A percentile compares a stretch with the other conserved stretches of the same genome.
Evolutionary conservation across 805 yeast genomes (phyloP).

Genomic region (Metschnikowia noctiluminum): DNA sequence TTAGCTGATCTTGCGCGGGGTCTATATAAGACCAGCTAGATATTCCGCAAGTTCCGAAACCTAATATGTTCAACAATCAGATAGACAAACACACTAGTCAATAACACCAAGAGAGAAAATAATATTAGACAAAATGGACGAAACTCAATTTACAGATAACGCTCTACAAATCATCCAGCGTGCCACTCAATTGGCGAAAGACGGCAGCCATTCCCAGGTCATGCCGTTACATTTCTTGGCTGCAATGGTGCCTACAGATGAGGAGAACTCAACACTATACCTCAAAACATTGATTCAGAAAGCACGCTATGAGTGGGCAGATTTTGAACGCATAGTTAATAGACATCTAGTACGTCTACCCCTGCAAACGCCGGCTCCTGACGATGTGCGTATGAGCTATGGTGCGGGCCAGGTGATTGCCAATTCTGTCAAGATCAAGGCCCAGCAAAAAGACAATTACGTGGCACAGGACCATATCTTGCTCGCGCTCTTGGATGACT

Average conservation of each 20-base stretch:
- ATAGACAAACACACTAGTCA: neutral
- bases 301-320: slow-evolving; percentile 83
- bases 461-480: slow-evolving; percentile 93
- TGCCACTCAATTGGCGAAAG: slow-evolving; percentile 80
- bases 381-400: slow-evolving; percentile 70
- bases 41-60: neutral
- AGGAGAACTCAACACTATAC: slow-evolving; percentile 47
- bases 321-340: slow-evolving; percentile 77
- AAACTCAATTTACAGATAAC: slow-evolving; percentile 87
- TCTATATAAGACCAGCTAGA: neutral
- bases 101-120: neutral
- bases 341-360: slow-evolving; percentile 80
- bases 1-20: neutral
- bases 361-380: slow-evolving; percentile 85
- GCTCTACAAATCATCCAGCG: slow-evolving; percentile 77
- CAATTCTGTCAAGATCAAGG: slow-evolving; percentile 72
- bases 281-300: slow-evolving; percentile 79
- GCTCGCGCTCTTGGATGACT: slow-evolving; percentile 79
- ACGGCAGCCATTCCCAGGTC: slow-evolving; percentile 78
- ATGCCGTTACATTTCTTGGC: slow-evolving; percentile 89
- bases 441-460: slow-evolving; percentile 85
- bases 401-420: slow-evolving; percentile 73
- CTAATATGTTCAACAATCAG: neutral
- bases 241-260: slow-evolving; percentile 75
- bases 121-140: slow-evolving; percentile 39